phyloP scores from a whole-genome alignment of 441 rosid genomes.

The Pelargonium australe region DNA sequence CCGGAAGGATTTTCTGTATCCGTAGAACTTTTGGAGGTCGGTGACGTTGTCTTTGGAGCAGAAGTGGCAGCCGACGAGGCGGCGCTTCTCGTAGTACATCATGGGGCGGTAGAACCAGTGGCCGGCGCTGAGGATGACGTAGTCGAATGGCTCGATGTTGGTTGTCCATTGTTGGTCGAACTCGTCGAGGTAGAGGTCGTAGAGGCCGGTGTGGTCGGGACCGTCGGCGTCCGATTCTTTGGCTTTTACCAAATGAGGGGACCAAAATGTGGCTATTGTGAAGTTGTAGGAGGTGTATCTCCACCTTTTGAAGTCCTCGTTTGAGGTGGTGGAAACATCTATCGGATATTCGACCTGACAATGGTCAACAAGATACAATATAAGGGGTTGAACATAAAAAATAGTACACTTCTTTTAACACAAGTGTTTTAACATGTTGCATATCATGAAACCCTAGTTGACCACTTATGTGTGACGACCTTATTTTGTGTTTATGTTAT shows the following conservation, averaged over 20 bases:
- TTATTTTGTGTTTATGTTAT: too few species aligned
- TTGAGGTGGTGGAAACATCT: conserved; percentile 32
- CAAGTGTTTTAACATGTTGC: too few species aligned
- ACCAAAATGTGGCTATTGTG: conserved; percentile 59
- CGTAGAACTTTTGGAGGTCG: conserved; percentile 41
- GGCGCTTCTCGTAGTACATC: conserved; percentile 33
- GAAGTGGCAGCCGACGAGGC: conserved; percentile 36
- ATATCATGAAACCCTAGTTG: too few species aligned
- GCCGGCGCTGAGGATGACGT: conserved; percentile 47
- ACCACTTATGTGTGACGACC: too few species aligned
- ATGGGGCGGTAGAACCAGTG: conserved; percentile 50
- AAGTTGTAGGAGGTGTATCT: conserved; percentile 46
- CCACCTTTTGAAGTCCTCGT: conserved; percentile 43
- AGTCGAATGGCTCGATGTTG: conserved; percentile 45
- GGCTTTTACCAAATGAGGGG: conserved; percentile 68
- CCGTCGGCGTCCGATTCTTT: conserved; percentile 44
- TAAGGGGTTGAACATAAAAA: not conserved
- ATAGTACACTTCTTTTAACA: too few species aligned
- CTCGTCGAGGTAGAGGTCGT: conserved; percentile 57
- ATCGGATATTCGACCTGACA: conserved; percentile 47
- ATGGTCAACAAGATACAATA: not conserved
- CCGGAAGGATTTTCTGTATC: conserved; percentile 42
- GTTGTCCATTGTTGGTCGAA: conserved; percentile 49
- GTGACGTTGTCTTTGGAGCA: conserved; percentile 33
- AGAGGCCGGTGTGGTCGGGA: conserved; percentile 33